Percentiles rank a stretch among this genome's conserved stretches.
Conservation (phyloP, 1,139 yeast species). For the Hansenula lynferdii region DNA sequence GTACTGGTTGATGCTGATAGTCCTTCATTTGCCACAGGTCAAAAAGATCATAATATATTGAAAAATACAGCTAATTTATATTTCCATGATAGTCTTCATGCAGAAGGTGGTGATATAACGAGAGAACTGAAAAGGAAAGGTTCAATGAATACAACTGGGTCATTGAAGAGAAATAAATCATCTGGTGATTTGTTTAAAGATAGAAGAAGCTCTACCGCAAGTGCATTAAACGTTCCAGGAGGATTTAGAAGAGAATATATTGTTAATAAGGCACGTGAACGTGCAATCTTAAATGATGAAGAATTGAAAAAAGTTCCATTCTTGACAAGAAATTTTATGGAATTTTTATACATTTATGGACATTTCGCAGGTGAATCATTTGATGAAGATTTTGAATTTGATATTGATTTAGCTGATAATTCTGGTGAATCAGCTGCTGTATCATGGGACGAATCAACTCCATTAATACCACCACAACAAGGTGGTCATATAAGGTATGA, state of each 20-base stretch:
- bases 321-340: slow-evolving; percentile 65
- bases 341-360: slow-evolving; percentile 70
- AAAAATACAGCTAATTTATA: slow-evolving; percentile 23
- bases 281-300: slow-evolving; percentile 26
- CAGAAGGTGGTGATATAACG: slow-evolving; percentile 70
- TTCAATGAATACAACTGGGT: slow-evolving; percentile 21
- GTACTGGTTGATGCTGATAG: slow-evolving; percentile 25
- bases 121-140: slow-evolving; percentile 42
- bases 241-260: slow-evolving; percentile 72
- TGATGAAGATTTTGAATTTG: slow-evolving; percentile 64
- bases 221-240: slow-evolving; percentile 71
- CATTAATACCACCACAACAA: slow-evolving; percentile 30
- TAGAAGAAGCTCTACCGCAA: slow-evolving; percentile 60
- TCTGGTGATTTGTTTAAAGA: slow-evolving; percentile 21
- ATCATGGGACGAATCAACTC: slow-evolving; percentile 41
- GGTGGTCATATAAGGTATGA: slow-evolving; percentile 12
- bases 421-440: slow-evolving; percentile 16
- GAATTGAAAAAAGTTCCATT: slow-evolving; percentile 35
- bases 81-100: slow-evolving; percentile 17
- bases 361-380: slow-evolving; percentile 82
- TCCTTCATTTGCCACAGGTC: slow-evolving; percentile 26
- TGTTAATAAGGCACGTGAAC: slow-evolving; percentile 29
- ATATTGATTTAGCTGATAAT: slow-evolving; percentile 21
- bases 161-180: slow-evolving; percentile 27
- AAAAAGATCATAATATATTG: slow-evolving; percentile 20